Percentiles rank a stretch among this genome's conserved stretches.
phyloP scores from a whole-genome alignment of 2,329 filamentous ascomycete genomes.

The Corynespora cassiicola region DNA sequence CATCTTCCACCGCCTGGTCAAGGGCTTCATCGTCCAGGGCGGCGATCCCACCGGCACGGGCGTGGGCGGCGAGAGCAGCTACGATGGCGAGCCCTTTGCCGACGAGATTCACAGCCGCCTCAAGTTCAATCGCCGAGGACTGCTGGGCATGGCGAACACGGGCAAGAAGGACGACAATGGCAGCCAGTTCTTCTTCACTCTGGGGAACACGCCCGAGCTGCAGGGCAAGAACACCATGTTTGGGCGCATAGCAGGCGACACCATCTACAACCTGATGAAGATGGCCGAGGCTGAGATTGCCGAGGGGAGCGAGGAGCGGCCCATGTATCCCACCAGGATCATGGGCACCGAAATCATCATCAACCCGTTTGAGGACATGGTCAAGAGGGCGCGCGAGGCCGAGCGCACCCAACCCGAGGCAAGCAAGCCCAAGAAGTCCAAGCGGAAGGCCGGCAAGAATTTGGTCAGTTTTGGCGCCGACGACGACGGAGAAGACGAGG shows the following conservation, averaged over 20 bases:
- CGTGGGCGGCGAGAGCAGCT: conserved; percentile 89
- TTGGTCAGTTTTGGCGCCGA: conserved; percentile 77
- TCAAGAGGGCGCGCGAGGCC: conserved; percentile 68
- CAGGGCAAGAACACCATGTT: conserved; percentile 93
- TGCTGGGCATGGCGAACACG: conserved; percentile 96
- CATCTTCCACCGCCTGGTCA: conserved; percentile 90
- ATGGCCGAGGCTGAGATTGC: conserved; percentile 88
- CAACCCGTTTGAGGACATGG: conserved; percentile 84
- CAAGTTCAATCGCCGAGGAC: conserved; percentile 88
- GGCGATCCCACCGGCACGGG: conserved; percentile 94
- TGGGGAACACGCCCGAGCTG: conserved; percentile 82
- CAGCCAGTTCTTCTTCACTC: conserved; percentile 96
- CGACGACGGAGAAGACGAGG: conserved; percentile 63
- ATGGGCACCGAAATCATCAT: conserved; percentile 75
- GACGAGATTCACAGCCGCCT: conserved; percentile 93
- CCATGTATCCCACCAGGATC: conserved; percentile 84
- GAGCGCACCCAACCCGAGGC: conserved; percentile 54
- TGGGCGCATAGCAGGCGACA: conserved; percentile 88
- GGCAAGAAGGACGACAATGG: conserved; percentile 80
- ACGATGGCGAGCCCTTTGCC: conserved; percentile 79
- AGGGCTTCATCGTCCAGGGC: conserved; percentile 91
- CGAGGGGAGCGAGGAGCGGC: conserved; percentile 77
- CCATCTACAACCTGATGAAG: conserved; percentile 93
- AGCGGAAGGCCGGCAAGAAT: conserved; percentile 77
- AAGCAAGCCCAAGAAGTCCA: conserved; percentile 59